Evolutionary conservation across 139 green algal genomes (phyloP), one percentile per base, ranked within the genome.

Genomic region (Asterochloris sp.): DNA sequence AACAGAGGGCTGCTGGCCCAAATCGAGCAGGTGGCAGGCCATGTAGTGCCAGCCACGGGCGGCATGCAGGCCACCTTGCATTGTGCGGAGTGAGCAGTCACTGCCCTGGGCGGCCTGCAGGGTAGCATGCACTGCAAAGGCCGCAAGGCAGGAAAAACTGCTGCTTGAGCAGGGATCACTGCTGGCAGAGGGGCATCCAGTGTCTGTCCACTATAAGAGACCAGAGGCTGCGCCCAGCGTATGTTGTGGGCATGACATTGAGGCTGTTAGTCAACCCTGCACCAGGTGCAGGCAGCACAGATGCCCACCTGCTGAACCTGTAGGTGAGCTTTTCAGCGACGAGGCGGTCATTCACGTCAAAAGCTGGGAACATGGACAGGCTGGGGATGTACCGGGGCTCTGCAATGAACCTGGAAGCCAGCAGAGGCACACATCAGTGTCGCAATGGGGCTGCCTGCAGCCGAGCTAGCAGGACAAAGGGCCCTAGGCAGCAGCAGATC

Each of bases 361-460:
- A 99, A 0, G 89, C 96, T 10, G 97, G 97, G 86, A 91, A 99
- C 97, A 99, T 99, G 73, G 95, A 98, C 10, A 99, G 91, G 0
- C 93, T 98, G 0, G 97, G 97, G 81, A 99, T 99, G 91, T 98
- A 99, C 12, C 97, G 91, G 0, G 97, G 97, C 88, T 99, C 97
- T 19, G 97, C 97, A 74, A 99, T 93, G 29, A 96, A 95, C 83
- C 90, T 94, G 84, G 38, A 78, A 6, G 27, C 61, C 12, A 17
- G 23, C 24, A 23, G 26, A 61, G 27, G 38, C 38, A 29, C 62
- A 0, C 29, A 64, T 76, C 26, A n/a, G 28, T n/a, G 27, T 75
- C 21, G 29, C 13, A 63, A 38, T 74, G 24, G 24, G 54, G 14
- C 23, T 77, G 71, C 71, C 17, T 47, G n/a, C 6, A 8, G 23